Conservation (phyloP, 441 rosid species). For the Gossypium laxum region DNA sequence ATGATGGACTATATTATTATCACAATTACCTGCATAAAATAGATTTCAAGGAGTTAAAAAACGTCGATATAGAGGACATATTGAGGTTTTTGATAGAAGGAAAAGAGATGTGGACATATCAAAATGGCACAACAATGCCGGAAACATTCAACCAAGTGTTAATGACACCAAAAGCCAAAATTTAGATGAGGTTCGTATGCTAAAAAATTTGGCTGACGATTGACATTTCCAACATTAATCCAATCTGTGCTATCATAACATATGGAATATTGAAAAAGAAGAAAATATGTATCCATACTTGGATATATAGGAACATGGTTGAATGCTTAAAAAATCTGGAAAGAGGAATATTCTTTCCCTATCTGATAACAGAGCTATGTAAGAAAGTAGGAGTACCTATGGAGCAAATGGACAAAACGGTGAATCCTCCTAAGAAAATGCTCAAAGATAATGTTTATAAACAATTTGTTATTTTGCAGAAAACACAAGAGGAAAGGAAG, state of each 20-base stretch:
- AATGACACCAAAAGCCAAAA: neutral
- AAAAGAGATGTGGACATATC: neutral
- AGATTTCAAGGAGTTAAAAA: neutral
- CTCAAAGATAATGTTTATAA: too few species aligned
- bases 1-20: neutral
- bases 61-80: neutral
- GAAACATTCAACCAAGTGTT: neutral
- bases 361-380: too few species aligned
- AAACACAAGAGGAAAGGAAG: neutral
- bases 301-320: neutral
- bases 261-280: too few species aligned
- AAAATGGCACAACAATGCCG: neutral
- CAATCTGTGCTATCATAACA: neutral
- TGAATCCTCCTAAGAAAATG: neutral
- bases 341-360: too few species aligned
- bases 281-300: neutral
- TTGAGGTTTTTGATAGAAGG: neutral
- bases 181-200: neutral
- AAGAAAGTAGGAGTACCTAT: neutral
- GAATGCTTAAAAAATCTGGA: neutral
- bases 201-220: neutral
- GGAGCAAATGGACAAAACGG: neutral
- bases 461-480: too few species aligned
- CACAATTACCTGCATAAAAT: neutral
- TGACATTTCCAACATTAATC: neutral